These are phyloP conservation scores for Neonectria hederae DNA, from an alignment of 2,329 filamentous ascomycete genomes.

Conservation along the genomic window DNA sequence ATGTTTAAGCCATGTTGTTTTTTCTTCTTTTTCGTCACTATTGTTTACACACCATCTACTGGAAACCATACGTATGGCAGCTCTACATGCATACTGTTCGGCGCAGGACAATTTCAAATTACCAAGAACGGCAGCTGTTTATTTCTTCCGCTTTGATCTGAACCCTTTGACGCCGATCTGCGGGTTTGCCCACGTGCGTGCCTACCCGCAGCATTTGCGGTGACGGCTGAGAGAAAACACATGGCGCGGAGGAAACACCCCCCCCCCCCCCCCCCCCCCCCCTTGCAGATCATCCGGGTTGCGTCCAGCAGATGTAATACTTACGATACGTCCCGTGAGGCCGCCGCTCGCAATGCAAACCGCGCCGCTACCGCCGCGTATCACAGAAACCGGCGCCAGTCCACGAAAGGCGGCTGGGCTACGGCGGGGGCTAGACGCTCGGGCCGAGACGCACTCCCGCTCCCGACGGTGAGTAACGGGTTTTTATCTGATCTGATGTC, in stretches of 20 bases:
- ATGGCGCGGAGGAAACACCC: background rate
- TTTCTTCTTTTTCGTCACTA: conserved; percentile 9
- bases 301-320: background rate
- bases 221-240: background rate
- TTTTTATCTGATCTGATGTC: background rate
- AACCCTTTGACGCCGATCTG: background rate
- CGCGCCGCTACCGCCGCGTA: background rate
- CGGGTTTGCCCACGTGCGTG: background rate
- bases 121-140: background rate
- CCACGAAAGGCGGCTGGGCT: background rate
- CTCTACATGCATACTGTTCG: conserved; percentile 38
- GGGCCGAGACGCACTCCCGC: conserved; percentile 23
- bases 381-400: background rate
- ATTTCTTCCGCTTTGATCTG: background rate
- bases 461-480: background rate
- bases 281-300: background rate
- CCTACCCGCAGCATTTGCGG: background rate
- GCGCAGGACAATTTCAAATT: conserved; percentile 32
- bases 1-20: background rate
- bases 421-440: conserved; percentile 11
- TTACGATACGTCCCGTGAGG: background rate
- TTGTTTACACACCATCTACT: conserved; percentile 13
- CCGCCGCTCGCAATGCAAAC: background rate
- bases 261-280: too few relatives aligned
- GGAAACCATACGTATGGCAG: conserved; percentile 20